Evolutionary conservation across 2,329 filamentous ascomycete species (phyloP).

Genomic region (Cordyceps militaris): DNA sequence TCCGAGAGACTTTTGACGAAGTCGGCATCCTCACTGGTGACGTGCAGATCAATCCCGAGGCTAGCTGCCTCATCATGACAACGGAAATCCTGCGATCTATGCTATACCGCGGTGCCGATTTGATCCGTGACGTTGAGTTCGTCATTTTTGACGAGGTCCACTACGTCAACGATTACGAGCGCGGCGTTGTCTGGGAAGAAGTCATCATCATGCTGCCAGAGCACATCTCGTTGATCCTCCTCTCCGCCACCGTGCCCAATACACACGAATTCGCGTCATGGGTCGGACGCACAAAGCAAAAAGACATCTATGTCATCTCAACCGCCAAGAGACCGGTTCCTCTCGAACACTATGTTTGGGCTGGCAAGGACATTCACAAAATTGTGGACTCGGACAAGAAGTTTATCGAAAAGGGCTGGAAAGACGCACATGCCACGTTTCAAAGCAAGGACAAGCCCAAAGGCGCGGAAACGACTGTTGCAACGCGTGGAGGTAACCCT

Average conservation of each 20-base stretch:
- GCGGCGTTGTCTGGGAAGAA: slow-evolving; percentile 98
- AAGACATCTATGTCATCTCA: slow-evolving; percentile 98
- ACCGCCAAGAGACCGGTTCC: slow-evolving; percentile 93
- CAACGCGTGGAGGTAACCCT: slow-evolving; percentile 31
- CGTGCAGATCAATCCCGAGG: slow-evolving; percentile 95
- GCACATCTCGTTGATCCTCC: slow-evolving; percentile 88
- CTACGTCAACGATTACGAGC: slow-evolving; percentile 93
- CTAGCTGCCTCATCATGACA: slow-evolving; percentile 98
- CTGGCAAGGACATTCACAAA: slow-evolving; percentile 83
- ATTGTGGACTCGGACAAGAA: slow-evolving; percentile 91
- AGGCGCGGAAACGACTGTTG: slow-evolving; percentile 29
- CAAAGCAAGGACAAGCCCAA: slow-evolving; percentile 74
- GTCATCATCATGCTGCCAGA: slow-evolving; percentile 99
- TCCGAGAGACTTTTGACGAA: slow-evolving; percentile 82
- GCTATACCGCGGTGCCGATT: slow-evolving; percentile 90
- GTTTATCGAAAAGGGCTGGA: slow-evolving; percentile 91
- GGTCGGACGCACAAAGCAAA: slow-evolving; percentile 96
- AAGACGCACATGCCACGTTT: slow-evolving; percentile 77
- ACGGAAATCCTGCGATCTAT: slow-evolving; percentile 97
- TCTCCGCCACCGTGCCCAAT: slow-evolving; percentile 95
- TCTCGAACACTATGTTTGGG: slow-evolving; percentile 94
- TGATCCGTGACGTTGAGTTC: slow-evolving; percentile 95
- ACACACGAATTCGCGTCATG: slow-evolving; percentile 97
- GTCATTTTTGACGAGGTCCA: slow-evolving; percentile 99
- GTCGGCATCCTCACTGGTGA: slow-evolving; percentile 96